Conservation (phyloP, 2,329 filamentous ascomycete species). For the Arthrobotrys entomopaga region DNA sequence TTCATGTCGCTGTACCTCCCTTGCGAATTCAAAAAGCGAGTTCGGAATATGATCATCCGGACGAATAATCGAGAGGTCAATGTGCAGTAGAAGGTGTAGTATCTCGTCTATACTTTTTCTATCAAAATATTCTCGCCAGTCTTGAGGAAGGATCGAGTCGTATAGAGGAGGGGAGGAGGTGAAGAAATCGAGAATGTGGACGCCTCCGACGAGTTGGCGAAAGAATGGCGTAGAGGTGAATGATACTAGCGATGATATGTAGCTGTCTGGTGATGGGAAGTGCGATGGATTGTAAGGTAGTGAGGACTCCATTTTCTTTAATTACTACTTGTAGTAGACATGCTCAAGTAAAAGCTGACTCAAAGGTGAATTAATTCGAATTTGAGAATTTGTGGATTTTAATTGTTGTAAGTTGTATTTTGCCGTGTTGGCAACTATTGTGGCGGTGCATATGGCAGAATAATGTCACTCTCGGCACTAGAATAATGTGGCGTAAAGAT, state of each 20-base stretch:
- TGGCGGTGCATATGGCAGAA: too few species aligned
- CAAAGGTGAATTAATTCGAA: too few species aligned
- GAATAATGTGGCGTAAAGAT: too few species aligned
- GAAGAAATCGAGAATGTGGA: conserved; percentile 96
- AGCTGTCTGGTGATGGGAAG: conserved; percentile 78
- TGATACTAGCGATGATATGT: conserved; percentile 78
- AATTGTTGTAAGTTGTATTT: too few species aligned
- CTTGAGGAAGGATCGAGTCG: conserved; percentile 75
- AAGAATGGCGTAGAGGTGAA: conserved; percentile 81
- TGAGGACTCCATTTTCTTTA: conserved; percentile 35
- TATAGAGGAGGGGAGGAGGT: conserved; percentile 82
- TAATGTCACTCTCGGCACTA: too few species aligned
- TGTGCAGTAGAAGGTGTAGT: conserved; percentile 79
- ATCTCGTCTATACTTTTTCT: conserved; percentile 77
- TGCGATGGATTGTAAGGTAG: conserved; percentile 15
- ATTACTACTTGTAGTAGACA: not conserved
- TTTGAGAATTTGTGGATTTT: not conserved
- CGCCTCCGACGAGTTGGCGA: conserved; percentile 91
- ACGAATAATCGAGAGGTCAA: conserved; percentile 67
- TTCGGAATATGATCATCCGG: conserved; percentile 65
- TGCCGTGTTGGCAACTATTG: too few species aligned
- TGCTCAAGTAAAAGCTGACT: too few species aligned
- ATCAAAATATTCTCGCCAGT: conserved; percentile 84
- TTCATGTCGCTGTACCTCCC: conserved; percentile 54
- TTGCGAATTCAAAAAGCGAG: conserved; percentile 55